phyloP scores from a whole-genome alignment of 495 filamentous ascomycete genomes.

The Trichoderma gamsii region DNA sequence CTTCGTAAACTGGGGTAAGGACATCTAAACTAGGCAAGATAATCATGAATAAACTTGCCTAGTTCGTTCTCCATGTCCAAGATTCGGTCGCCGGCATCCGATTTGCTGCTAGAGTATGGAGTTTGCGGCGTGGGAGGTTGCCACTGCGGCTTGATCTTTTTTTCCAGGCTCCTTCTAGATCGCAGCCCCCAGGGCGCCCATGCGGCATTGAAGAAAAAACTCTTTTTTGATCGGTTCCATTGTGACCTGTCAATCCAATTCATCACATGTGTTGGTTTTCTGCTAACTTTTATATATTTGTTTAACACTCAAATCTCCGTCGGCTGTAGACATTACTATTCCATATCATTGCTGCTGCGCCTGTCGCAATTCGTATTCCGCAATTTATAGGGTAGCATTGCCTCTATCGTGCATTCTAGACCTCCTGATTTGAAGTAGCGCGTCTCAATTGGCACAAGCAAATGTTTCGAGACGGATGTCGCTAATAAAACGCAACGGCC shows the following conservation, averaged over 20 bases:
- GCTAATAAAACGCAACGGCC: slow-evolving; percentile 5
- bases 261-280: no score
- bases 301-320: no score
- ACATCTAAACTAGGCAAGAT: neutral
- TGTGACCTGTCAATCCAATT: no score
- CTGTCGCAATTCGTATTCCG: no score
- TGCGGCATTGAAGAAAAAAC: neutral
- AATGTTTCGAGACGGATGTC: neutral
- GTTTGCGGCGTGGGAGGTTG: neutral
- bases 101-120: neutral
- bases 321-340: no score
- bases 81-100: neutral
- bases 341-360: no score
- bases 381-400: no score
- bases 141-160: neutral
- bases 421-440: slow-evolving; percentile 8
- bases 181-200: neutral
- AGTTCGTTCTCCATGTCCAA: neutral
- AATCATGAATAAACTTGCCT: slow-evolving; percentile 2
- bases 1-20: neutral
- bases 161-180: neutral
- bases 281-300: no score
- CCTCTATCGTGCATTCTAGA: neutral
- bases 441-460: slow-evolving; percentile 3
- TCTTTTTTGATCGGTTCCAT: no score